A percentile compares a stretch with the other conserved stretches of the same genome.
These are phyloP conservation scores for Malus fusca DNA, from an alignment of 306 rosid genomes.

Conservation along the genomic window DNA sequence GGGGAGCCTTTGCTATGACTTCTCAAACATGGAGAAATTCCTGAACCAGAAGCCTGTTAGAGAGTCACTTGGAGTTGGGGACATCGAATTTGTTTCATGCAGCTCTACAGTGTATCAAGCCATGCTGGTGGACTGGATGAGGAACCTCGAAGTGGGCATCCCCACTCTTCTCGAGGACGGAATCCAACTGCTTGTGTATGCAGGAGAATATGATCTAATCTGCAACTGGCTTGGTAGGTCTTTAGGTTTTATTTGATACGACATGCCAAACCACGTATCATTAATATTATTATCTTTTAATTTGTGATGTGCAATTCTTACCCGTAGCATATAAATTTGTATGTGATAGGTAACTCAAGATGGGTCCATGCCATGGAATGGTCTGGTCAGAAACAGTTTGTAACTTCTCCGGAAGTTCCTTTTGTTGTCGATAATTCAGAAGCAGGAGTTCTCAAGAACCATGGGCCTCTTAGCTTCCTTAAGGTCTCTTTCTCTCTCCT, in stretches of 20 bases:
- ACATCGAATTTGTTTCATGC: conserved; percentile 80
- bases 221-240: conserved; percentile 96
- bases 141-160: conserved; percentile 89
- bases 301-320: not conserved
- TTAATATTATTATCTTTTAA: not conserved
- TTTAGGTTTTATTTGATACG: not conserved
- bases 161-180: conserved; percentile 96
- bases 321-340: conserved; percentile 12
- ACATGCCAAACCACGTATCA: not conserved
- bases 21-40: conserved; percentile 88
- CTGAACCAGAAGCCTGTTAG: conserved; percentile 63
- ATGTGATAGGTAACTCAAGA: conserved; percentile 76
- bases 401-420: conserved; percentile 56
- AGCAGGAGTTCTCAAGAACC: conserved; percentile 75
- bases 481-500: conserved; percentile 49
- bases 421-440: conserved; percentile 64
- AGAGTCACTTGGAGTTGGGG: conserved; percentile 80
- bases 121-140: conserved; percentile 96
- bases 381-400: conserved; percentile 84
- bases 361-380: conserved; percentile 98
- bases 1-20: conserved; percentile 89
- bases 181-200: conserved; percentile 73
- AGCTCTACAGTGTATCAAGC: conserved; percentile 81
- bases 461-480: conserved; percentile 84
- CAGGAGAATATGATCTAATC: conserved; percentile 94